Evolutionary conservation across 352 stramenopile genomes (phyloP).

Genomic region (Pythium insidiosum): DNA sequence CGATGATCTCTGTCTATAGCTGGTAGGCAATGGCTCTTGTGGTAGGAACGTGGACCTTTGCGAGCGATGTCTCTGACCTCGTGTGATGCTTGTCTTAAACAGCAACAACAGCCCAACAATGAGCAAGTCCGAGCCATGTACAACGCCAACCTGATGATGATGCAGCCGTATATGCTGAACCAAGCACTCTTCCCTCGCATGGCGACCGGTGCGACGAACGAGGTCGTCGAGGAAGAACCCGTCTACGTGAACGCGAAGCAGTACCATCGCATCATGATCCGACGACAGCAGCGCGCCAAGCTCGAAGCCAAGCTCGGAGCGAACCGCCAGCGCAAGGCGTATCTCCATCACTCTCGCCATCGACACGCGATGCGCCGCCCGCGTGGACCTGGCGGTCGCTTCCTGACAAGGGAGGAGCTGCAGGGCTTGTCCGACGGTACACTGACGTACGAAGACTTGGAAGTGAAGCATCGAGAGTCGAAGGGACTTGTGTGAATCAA

Average conservation of each 20-base stretch:
- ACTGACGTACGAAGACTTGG: slow-evolving; percentile 50
- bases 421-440: slow-evolving; percentile 59
- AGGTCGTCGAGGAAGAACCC: slow-evolving; percentile 76
- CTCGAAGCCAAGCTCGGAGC: slow-evolving; percentile 80
- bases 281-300: slow-evolving; percentile 80
- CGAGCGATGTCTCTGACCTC: too few species aligned
- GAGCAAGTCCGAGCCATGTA: slow-evolving; percentile 81
- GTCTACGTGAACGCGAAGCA: slow-evolving; percentile 90
- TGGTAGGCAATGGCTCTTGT: too few species aligned
- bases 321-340: slow-evolving; percentile 73
- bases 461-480: slow-evolving; percentile 19
- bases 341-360: slow-evolving; percentile 82
- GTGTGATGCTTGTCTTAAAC: background rate
- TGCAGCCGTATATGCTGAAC: slow-evolving; percentile 71
- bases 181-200: slow-evolving; percentile 52
- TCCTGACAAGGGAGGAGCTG: slow-evolving; percentile 79
- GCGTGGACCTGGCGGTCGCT: slow-evolving; percentile 74
- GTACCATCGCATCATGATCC: slow-evolving; percentile 87
- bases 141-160: slow-evolving; percentile 73
- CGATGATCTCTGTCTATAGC: slow-evolving; percentile 10
- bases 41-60: background rate
- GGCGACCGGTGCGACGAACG: slow-evolving; percentile 22
- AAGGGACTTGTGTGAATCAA: slow-evolving; percentile 18
- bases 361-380: slow-evolving; percentile 83
- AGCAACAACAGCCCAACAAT: slow-evolving; percentile 67